Percentiles rank a stretch among this genome's conserved stretches.
Conservation (phyloP, 495 filamentous ascomycete species). For the Hypoxylon fuscum region DNA sequence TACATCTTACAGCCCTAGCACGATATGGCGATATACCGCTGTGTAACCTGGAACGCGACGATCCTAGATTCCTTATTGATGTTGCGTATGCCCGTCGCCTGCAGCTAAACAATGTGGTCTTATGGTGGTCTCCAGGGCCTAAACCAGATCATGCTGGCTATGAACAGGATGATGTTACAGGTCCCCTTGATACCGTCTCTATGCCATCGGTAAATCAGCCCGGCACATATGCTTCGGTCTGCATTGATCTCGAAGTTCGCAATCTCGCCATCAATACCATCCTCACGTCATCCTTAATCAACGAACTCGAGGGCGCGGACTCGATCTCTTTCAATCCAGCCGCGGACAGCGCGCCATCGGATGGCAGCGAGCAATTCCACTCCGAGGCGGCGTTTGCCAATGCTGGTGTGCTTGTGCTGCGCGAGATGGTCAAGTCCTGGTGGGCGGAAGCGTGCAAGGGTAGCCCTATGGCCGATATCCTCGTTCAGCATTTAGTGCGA, state of each 20-base stretch:
- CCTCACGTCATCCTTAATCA: conserved; percentile 95
- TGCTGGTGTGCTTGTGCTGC: conserved; percentile 85
- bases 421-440: conserved; percentile 99
- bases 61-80: conserved; percentile 93
- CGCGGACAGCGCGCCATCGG: conserved; percentile 64
- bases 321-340: conserved; percentile 83
- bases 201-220: conserved; percentile 95
- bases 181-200: conserved; percentile 84
- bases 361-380: conserved; percentile 70
- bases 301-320: conserved; percentile 91
- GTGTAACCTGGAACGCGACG: conserved; percentile 93
- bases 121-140: conserved; percentile 95
- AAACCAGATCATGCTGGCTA: conserved; percentile 95
- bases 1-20: conserved; percentile 84
- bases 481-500: conserved; percentile 96
- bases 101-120: conserved; percentile 89
- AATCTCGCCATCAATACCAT: conserved; percentile 99
- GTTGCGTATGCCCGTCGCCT: conserved; percentile 92
- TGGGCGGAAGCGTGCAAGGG: conserved; percentile 94
- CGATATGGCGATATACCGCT: conserved; percentile 93
- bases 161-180: conserved; percentile 89
- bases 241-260: conserved; percentile 92
- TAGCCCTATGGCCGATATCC: conserved; percentile 93
- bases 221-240: conserved; percentile 93
- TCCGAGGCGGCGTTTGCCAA: conserved; percentile 94